Conservation (phyloP, 2,329 filamentous ascomycete genomes). For the Beauveria sp. region DNA sequence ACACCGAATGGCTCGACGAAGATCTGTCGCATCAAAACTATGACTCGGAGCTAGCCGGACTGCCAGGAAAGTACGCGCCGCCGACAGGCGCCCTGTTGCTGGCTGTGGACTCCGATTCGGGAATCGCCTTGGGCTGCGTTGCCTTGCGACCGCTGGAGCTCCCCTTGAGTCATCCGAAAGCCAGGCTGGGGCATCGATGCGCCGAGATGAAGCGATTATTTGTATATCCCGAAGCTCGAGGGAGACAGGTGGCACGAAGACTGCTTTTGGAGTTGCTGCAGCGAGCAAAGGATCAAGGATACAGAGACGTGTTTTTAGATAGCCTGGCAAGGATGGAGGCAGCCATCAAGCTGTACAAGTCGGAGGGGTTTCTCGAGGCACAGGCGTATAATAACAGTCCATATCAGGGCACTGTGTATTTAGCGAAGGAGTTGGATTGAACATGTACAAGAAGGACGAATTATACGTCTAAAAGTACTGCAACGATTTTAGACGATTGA, state of each 20-base stretch:
- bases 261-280: slow-evolving; percentile 16
- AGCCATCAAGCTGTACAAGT: slow-evolving; percentile 19
- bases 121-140: slow-evolving; percentile 19
- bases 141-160: slow-evolving; percentile 18
- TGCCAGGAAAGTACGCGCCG: slow-evolving; percentile 21
- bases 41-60: slow-evolving; percentile 15
- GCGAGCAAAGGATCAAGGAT: slow-evolving; percentile 14
- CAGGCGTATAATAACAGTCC: slow-evolving; percentile 19
- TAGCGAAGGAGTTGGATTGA: slow-evolving; percentile 11
- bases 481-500: too few species aligned
- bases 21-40: slow-evolving; percentile 23
- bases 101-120: slow-evolving; percentile 16
- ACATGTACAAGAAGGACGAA: not conserved
- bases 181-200: slow-evolving; percentile 8
- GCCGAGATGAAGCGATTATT: slow-evolving; percentile 23
- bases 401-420: slow-evolving; percentile 17
- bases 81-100: slow-evolving; percentile 19
- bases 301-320: slow-evolving; percentile 20
- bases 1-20: slow-evolving; percentile 20
- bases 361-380: slow-evolving; percentile 18
- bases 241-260: slow-evolving; percentile 17
- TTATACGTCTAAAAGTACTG: too few species aligned
- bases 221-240: slow-evolving; percentile 21
- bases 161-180: slow-evolving; percentile 9
- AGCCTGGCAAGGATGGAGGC: slow-evolving; percentile 18